These are phyloP conservation scores for Cercospora brassicicola DNA, from an alignment of 2,329 filamentous ascomycete species.

Conservation along the genomic window DNA sequence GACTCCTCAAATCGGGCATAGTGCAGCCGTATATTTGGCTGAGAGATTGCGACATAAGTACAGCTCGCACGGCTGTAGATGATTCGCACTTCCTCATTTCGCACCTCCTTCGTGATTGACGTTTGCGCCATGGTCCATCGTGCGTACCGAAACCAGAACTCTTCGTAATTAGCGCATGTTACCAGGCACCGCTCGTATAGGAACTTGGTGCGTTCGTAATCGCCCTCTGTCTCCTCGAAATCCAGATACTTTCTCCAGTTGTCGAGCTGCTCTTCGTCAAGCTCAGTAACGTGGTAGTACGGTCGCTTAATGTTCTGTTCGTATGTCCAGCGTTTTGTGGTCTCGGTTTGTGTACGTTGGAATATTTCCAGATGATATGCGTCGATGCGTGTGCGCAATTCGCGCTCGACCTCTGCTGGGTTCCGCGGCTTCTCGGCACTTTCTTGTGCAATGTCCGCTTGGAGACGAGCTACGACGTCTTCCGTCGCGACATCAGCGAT, in stretches of 20 bases:
- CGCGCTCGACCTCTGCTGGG: slow-evolving; percentile 78
- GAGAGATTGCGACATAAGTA: slow-evolving; percentile 81
- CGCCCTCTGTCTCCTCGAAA: slow-evolving; percentile 85
- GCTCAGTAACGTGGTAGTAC: slow-evolving; percentile 93
- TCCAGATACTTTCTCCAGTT: slow-evolving; percentile 98
- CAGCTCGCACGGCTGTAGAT: slow-evolving; percentile 87
- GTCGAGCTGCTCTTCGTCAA: slow-evolving; percentile 77
- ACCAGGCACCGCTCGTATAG: slow-evolving; percentile 93
- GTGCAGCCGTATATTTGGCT: slow-evolving; percentile 79
- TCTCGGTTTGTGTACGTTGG: slow-evolving; percentile 78
- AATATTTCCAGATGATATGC: slow-evolving; percentile 78
- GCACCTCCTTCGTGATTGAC: slow-evolving; percentile 82
- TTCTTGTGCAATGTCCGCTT: slow-evolving; percentile 70
- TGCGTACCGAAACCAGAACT: slow-evolving; percentile 97
- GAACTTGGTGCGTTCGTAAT: slow-evolving; percentile 72
- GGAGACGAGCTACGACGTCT: slow-evolving; percentile 67
- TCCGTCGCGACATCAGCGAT: slow-evolving; percentile 69
- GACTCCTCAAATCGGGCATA: slow-evolving; percentile 96
- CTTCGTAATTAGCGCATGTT: slow-evolving; percentile 90
- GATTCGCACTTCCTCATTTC: slow-evolving; percentile 77
- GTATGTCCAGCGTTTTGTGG: slow-evolving; percentile 89
- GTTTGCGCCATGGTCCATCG: slow-evolving; percentile 85
- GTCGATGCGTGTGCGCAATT: slow-evolving; percentile 78
- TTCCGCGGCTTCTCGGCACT: slow-evolving; percentile 61
- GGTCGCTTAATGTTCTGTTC: slow-evolving; percentile 93